Evolutionary conservation across 2,329 filamentous ascomycete species (phyloP), one percentile per base, ranked within the genome.

Genomic region (Leptographium lundbergii): DNA sequence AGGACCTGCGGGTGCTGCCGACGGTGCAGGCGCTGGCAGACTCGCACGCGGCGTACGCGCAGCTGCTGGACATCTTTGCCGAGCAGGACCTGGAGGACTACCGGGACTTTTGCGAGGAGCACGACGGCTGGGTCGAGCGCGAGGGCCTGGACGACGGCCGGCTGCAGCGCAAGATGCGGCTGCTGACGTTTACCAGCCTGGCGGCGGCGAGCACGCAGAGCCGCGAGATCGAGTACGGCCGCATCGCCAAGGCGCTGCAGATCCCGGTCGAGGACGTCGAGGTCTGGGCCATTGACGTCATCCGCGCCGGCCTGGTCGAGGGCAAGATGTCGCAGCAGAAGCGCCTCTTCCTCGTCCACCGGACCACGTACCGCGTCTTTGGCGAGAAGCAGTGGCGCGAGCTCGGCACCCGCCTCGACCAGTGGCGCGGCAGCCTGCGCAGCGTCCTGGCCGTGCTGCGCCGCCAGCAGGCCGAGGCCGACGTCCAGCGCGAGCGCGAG

Each of bases 281-380:
- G 80, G 88, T 92, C 81, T 99, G 94, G 94, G 90, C 95, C 65
- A 99, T 99, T 69, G 94, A 99, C 72, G 91, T 95, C 66, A 96
- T 99, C 75, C 89, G 94, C 66, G 90, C 91, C 54, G 91, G 91
- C 39, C 84, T 99, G 45, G 89, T 99, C 57, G 94, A 99, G 78
- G 94, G 94, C 71, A 95, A 95, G 76, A 84, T 99, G 66, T 94
- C 88, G 61, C 94, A 99, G 77, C 82, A 92, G 71, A 91, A 90
- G 72, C 84, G 89, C 71, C 88, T 92, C 63, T 97, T 99, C 81
- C 81, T 96, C 58, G 90, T 99, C 63, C 94, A 99, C 80, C 86
- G 94, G 71, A 90, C 90, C 67, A 96, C 91, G 61, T 96, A 97
- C 81, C 87, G 94, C 63, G 91, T 96, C 58, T 99, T 99, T 69